phyloP scores from a whole-genome alignment of 495 filamentous ascomycete genomes.

The Symbiotaphrina buchneri region DNA sequence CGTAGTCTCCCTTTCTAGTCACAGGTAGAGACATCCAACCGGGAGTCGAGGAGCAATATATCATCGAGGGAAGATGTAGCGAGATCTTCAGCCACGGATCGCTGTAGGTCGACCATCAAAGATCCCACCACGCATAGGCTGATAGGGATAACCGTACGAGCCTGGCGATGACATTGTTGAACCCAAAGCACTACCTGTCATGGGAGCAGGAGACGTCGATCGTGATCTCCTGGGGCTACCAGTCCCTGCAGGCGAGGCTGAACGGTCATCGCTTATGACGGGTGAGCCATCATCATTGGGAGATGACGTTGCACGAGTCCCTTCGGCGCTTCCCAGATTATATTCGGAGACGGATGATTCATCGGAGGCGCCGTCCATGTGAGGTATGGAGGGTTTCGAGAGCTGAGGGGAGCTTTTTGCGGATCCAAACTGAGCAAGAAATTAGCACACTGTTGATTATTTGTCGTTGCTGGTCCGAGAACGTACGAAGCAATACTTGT shows the following conservation, averaged over 20 bases:
- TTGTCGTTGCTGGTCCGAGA: constrained; percentile 10
- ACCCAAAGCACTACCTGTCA: constrained; percentile 5
- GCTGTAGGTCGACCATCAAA: constrained; percentile 21
- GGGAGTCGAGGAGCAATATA: too few species aligned
- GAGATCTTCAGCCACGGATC: constrained; percentile 19
- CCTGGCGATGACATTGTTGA: constrained; percentile 16
- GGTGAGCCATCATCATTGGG: background rate
- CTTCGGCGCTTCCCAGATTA: background rate
- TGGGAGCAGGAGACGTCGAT: constrained; percentile 9
- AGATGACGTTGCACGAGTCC: too few species aligned
- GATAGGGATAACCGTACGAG: constrained; percentile 17
- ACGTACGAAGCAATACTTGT: constrained; percentile 99
- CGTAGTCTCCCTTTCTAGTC: too few species aligned
- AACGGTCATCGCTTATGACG: background rate
- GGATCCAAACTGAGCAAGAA: constrained; percentile 23
- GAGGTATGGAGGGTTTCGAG: constrained; percentile 3
- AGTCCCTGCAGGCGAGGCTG: background rate
- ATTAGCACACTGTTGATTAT: constrained; percentile 9
- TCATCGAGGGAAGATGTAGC: too few species aligned
- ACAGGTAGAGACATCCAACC: too few species aligned
- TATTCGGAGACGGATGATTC: constrained; percentile 1
- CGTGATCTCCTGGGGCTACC: constrained; percentile 11
- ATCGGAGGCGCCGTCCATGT: constrained; percentile 2
- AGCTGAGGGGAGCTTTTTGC: constrained; percentile 15
- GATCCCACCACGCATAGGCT: constrained; percentile 16